These are phyloP conservation scores for Dalbergia oliveri DNA, from an alignment of 306 rosid genomes.

Conservation along the genomic window DNA sequence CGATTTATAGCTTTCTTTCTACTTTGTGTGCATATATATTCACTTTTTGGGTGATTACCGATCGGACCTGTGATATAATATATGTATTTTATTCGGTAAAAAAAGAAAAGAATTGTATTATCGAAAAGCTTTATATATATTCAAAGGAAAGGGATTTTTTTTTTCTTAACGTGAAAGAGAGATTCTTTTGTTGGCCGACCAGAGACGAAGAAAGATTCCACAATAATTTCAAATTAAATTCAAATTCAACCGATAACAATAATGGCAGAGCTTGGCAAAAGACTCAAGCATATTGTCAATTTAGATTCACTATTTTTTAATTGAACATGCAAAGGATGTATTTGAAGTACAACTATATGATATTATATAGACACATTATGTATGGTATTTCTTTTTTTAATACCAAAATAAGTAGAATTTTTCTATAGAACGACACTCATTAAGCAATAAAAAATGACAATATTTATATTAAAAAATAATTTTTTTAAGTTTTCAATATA, in stretches of 20 bases:
- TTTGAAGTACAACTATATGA: background rate
- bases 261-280: background rate
- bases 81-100: too few relatives aligned
- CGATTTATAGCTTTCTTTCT: background rate
- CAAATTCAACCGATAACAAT: background rate
- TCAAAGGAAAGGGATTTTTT: too few relatives aligned
- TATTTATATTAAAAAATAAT: too few relatives aligned
- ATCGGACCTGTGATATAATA: too few relatives aligned
- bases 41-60: background rate
- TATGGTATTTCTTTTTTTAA: too few relatives aligned
- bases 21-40: background rate
- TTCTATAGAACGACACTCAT: too few relatives aligned
- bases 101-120: background rate
- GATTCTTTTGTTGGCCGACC: background rate
- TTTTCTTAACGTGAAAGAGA: background rate
- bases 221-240: too few relatives aligned
- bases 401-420: too few relatives aligned
- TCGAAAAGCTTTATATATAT: too few relatives aligned
- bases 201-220: background rate
- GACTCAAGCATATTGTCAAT: background rate
- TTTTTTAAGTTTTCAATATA: too few relatives aligned
- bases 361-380: too few relatives aligned
- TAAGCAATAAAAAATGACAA: too few relatives aligned
- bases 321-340: background rate
- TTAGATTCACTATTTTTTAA: background rate